Base-by-base conservation (phyloP, 805 yeast genomes). In the Naumovozyma castellii region DNA sequence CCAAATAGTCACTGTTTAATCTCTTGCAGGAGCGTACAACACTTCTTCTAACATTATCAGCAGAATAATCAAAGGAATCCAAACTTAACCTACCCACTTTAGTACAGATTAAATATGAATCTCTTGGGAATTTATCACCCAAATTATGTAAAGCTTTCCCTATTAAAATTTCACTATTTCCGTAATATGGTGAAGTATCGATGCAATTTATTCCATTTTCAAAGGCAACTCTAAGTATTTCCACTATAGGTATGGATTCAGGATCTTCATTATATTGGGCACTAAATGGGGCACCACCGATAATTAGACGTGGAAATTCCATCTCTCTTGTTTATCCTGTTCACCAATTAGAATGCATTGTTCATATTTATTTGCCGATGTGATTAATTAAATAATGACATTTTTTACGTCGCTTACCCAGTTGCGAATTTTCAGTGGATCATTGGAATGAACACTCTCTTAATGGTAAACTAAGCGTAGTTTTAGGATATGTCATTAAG, bases 181-280 rank as follows among this genome's bases (percentile, higher is more conserved):
- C 97, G 56, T 88, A 88, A 62, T 84, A 87, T 3, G 97, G 96
- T 0, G 96, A 84, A 0, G 97, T 86, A 55, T 88, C 97, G 29
- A 88, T 67, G 1, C 94, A 92, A 35, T 69, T 72, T 43, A 85
- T 65, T 0, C 96, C 96, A 18, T 67, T 54, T 16, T 66, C 61
- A 50, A 88, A 79, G 0, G 88, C 92, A 12, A 58, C 51, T 36
- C 64, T 55, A 16, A 88, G 48, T 37, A 88, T 72, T 0, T 73
- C 76, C 9, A 62, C 65, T 9, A 78, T 69, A 1, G 85, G 81
- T 32, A 84, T 48, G 0, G 64, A 51, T 28, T 67, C 66, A 1
- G 95, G 95, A 50, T 83, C 72, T 9, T 69, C 75, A 44, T 81
- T 75, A 67, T 85, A 88, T 55, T 82, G 94, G 17, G 75, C 69